Base-by-base conservation (phyloP, 2,329 filamentous ascomycete genomes). In the Penicillium sp. region DNA sequence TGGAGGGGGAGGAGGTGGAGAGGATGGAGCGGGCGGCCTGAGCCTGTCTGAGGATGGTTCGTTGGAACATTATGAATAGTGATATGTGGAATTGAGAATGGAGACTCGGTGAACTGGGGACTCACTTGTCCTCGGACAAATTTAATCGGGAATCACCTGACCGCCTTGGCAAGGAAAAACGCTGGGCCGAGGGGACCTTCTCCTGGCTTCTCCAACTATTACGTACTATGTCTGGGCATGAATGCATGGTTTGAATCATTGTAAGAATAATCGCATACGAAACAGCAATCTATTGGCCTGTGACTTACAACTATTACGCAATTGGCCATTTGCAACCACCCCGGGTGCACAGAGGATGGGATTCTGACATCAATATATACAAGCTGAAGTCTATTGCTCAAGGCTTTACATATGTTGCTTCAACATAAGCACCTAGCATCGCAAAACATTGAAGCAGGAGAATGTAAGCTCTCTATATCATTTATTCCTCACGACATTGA, bases 31-130 rank as follows among this genome's bases (percentile, higher is more conserved):
- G 70, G 54, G 69, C 69, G 56, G 71, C 73, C 67, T 73, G 74
- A 52, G 70, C 70, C 65, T 78, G 76, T 73, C 75, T 74, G 58
- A 79, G 61, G 53, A 79, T 59, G 54, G 73, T 70, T 66, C 74
- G 73, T 64, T 76, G 73, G 67, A 80, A 73, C 77, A 80, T 80
- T 56, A 41, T 71, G 66, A 61, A 57, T 57, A 23, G 27, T 25
- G 29, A 37, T 38, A 38, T 54, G 42, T 57, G 55, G 43, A 56
- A 57, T 57, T 57, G 55, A 38, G 42, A 52, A 57, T 52, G 25
- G 42, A 47, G 41, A 40, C 27, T 56, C 48, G 6, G 27, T 33
- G 42, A 45, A 40, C 29, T 45, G 23, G 49, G 29, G 50, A 37
- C 13, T 27, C 29, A 33, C 29, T 33, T 31, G 47, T 42, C 13